phyloP scores from a whole-genome alignment of 2,329 filamentous ascomycete species.

The Colletotrichum cuscutae region DNA sequence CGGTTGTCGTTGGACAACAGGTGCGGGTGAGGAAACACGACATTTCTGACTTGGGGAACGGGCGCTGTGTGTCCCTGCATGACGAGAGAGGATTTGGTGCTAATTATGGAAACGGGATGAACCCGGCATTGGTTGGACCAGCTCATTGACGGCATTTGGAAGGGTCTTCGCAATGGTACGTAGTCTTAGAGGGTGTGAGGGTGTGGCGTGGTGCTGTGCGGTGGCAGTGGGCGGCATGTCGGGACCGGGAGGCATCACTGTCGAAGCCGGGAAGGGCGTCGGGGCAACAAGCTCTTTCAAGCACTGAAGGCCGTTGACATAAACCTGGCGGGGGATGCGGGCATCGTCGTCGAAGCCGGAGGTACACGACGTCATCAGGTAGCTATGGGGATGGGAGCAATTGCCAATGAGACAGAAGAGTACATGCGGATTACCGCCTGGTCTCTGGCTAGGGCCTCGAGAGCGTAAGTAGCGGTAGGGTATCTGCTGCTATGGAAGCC shows the following conservation, averaged over 20 bases:
- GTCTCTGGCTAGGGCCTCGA: background rate
- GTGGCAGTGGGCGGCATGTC: constrained; percentile 7
- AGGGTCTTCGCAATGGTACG: constrained; percentile 23
- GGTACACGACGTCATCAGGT: constrained; percentile 32
- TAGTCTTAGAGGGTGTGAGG: background rate
- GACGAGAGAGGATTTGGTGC: constrained; percentile 18
- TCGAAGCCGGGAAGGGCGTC: constrained; percentile 24
- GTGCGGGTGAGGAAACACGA: constrained; percentile 9
- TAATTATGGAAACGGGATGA: constrained; percentile 35
- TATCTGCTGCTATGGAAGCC: background rate
- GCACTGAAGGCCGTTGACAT: constrained; percentile 27
- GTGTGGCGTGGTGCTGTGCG: constrained; percentile 14
- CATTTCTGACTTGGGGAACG: constrained; percentile 17
- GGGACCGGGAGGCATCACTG: constrained; percentile 5
- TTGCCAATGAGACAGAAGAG: background rate
- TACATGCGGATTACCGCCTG: constrained; percentile 13
- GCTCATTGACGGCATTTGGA: constrained; percentile 21
- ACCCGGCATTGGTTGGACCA: constrained; percentile 26
- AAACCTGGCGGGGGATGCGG: constrained; percentile 31
- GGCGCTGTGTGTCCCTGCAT: constrained; percentile 29
- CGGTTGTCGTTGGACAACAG: constrained; percentile 8
- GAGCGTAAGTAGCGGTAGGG: constrained; percentile 2
- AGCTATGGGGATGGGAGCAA: constrained; percentile 29
- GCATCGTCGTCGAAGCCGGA: constrained; percentile 28
- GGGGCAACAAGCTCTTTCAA: constrained; percentile 25